Base-by-base conservation (phyloP, 306 rosid species). In the Pueraria montana region DNA sequence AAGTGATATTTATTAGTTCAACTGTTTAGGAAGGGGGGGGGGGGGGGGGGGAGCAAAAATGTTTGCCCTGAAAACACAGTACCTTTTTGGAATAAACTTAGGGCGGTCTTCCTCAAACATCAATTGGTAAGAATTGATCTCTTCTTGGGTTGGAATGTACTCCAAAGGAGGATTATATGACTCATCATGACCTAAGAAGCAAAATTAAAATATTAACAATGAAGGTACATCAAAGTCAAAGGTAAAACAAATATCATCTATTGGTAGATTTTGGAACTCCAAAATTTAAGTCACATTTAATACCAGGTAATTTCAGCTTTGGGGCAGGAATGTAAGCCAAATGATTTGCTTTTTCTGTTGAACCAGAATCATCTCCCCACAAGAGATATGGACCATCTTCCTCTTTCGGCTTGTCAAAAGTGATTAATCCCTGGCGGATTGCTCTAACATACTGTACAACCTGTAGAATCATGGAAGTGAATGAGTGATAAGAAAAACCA, bases 121-220 rank as follows among this genome's bases (percentile, higher is more conserved):
- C 88, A 92, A 86, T 75, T 96, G 94, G 86, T 96, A 91, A 49
- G 94, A 83, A 86, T 89, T 91, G 38, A 93, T 84, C 86, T 94
- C 99, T 89, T 96, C 99, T 88, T 96, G 96, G 49, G 94, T 85
- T 78, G 99, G 99, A 74, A 96, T 96, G 86, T 89, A 94, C 82
- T 96, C 99, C 74, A 86, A 66, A 80, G 99, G 92, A 82, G 99
- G 99, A 88, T 94, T 96, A 84, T 92, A 93, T 1, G 99, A 94
- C 79, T 96, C 99, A 77, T 92, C 98, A 20, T 96, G 92, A 76
- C 99, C 99, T 96, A 83, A 68, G 72, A 80, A 76, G 59, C 62
- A 74, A 34, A 26, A 8, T 42, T 27, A 65, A 61, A 49, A 72
- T 56, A 80, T 52, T 36, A 45, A 50, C 46, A 63, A 20, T 26